Evolutionary conservation across 331 rosid species (phyloP), one percentile per base, ranked within the genome.

Genomic region (Erythrophleum ivorense): DNA sequence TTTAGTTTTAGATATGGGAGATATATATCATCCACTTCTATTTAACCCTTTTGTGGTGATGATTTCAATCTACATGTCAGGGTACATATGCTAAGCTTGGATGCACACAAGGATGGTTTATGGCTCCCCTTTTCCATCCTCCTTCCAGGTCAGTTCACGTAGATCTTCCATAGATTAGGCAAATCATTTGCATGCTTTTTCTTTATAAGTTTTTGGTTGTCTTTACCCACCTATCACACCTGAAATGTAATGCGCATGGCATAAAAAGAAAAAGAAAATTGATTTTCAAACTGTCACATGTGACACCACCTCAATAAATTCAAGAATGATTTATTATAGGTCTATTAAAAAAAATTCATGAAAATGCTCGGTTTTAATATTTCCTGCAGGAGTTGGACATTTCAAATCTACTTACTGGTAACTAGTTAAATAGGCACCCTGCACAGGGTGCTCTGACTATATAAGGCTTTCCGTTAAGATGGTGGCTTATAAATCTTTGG

Each of bases 91-190:
- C 92, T n/a, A 95, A 89, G 90, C 90, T 95, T 79, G 95, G 88
- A 75, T 88, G 92, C 81, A 82, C 91, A 53, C 97, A 93, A 91
- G 96, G 97, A 89, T 95, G 98, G 98, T 92, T 93, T 90, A 43
- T 57, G 54, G 86, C 98, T 82, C 55, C 91, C 52, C 84, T 88
- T 62, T 49, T 62, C 77, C 95, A 95, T 73, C 91, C 89, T 80
- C 49, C 91, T 78, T 55, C 93, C 60, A 76, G 89, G 97, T 91
- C 67, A 87, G 92, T 83, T 64, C 67, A 36, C 66, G 40, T 57
- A 81, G 76, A 78, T 75, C 55, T 67, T 53, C 34, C 57, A 46
- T 46, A 54, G 68, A 48, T 66, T 46, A 70, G 70, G 65, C 38
- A 75, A 71, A 60, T 21, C 66, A 78, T 57, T 71, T 66, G 18